Percentiles rank a stretch among this genome's conserved stretches.
Conservation (phyloP, 2,329 filamentous ascomycete species). For the Aspergillus ruber region DNA sequence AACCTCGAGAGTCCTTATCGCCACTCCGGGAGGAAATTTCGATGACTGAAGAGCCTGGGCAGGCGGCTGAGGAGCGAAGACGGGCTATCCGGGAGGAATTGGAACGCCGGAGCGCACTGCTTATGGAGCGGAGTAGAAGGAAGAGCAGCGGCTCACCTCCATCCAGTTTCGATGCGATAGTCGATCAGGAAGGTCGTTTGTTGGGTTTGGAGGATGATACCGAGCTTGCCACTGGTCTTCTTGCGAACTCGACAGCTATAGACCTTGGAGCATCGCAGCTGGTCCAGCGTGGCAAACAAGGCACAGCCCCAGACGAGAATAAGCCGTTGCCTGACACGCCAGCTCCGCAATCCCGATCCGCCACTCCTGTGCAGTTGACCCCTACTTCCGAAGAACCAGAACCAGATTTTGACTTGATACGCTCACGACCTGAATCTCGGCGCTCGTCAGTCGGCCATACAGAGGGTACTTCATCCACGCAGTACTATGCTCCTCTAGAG, state of each 20-base stretch:
- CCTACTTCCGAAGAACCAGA: constrained; percentile 39
- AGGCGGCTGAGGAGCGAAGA: constrained; percentile 40
- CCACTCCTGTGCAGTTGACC: constrained; percentile 39
- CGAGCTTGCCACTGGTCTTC: constrained; percentile 6
- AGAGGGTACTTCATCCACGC: constrained; percentile 25
- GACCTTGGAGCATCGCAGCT: constrained; percentile 22
- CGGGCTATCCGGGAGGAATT: constrained; percentile 41
- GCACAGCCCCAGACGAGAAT: constrained; percentile 3
- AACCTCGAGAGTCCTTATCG: constrained; percentile 36
- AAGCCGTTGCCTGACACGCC: constrained; percentile 14
- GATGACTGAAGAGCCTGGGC: constrained; percentile 41
- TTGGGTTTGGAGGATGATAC: constrained; percentile 7
- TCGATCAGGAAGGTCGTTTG: constrained; percentile 38
- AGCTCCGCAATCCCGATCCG: constrained; percentile 35
- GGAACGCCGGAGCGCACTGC: constrained; percentile 33
- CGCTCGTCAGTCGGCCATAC: constrained; percentile 27
- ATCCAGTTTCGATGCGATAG: constrained; percentile 39
- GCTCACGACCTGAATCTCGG: constrained; percentile 11
- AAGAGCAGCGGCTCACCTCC: constrained; percentile 11
- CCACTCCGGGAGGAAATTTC: constrained; percentile 36
- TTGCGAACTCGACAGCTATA: constrained; percentile 33
- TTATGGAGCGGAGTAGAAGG: constrained; percentile 33
- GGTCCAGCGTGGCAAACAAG: constrained; percentile 19
- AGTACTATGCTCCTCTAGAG: constrained; percentile 26
- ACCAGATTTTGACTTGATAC: constrained; percentile 17